These are phyloP conservation scores for Xanthoceras sorbifolium DNA, from an alignment of 345 rosid species.

Conservation along the genomic window DNA sequence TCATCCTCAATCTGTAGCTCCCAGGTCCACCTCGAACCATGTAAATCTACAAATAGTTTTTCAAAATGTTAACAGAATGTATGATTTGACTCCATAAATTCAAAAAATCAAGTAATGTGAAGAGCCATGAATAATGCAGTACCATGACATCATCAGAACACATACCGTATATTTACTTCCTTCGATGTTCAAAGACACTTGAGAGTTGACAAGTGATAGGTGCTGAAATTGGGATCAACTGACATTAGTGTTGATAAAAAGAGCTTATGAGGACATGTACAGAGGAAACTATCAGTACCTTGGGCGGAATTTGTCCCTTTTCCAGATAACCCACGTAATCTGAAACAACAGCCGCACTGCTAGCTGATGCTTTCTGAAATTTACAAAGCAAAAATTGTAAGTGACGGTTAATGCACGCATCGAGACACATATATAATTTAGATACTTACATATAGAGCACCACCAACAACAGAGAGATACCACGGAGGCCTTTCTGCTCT, in stretches of 20 bases:
- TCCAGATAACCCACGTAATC: conserved; percentile 98
- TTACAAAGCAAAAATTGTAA: conserved; percentile 22
- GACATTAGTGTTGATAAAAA: conserved; percentile 23
- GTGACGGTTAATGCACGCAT: not conserved
- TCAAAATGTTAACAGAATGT: conserved; percentile 20
- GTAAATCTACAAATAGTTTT: conserved; percentile 60
- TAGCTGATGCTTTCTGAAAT: conserved; percentile 90
- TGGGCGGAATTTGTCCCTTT: conserved; percentile 99
- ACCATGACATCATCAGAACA: conserved; percentile 18
- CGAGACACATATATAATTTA: not conserved
- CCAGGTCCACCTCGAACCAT: conserved; percentile 95
- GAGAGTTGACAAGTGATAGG: conserved; percentile 92
- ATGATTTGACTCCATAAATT: conserved; percentile 9
- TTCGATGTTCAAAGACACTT: conserved; percentile 96
- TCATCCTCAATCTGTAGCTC: conserved; percentile 89
- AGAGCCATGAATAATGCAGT: not conserved
- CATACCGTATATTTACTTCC: conserved; percentile 97
- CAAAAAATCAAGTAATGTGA: conserved; percentile 3
- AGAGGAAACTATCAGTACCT: conserved; percentile 47
- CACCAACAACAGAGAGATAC: conserved; percentile 99
- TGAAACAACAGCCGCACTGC: conserved; percentile 94
- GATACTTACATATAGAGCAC: conserved; percentile 84
- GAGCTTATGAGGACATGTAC: conserved; percentile 11
- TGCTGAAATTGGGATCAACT: conserved; percentile 58
- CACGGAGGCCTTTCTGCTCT: conserved; percentile 99